Evolutionary conservation across 768 basidiomycete genomes (phyloP).

Genomic region (Thelephora ganbajun): DNA sequence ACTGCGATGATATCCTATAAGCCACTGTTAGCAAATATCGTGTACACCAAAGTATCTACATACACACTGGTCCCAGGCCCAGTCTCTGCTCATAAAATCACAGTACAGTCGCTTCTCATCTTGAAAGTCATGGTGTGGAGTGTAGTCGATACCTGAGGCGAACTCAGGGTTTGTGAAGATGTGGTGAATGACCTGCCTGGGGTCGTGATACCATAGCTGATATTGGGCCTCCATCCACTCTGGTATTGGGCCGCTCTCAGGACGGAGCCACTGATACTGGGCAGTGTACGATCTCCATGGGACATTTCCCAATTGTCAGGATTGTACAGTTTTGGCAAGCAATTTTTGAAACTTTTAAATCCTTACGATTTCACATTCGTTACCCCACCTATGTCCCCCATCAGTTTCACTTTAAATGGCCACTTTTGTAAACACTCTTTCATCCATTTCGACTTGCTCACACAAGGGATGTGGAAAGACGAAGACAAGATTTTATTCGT

Average conservation of each 20-base stretch:
- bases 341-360: too few relatives aligned
- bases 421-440: too few relatives aligned
- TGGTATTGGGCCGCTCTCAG: constrained; percentile 8
- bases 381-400: too few relatives aligned
- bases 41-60: too few relatives aligned
- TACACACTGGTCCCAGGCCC: constrained; percentile 20
- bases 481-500: too few relatives aligned
- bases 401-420: too few relatives aligned
- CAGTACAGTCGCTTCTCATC: constrained; percentile 4
- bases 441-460: too few relatives aligned
- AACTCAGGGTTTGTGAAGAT: constrained; percentile 16
- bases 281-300: constrained; percentile 23
- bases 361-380: too few relatives aligned
- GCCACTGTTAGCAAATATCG: too few relatives aligned
- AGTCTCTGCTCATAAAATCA: constrained; percentile 15
- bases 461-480: too few relatives aligned
- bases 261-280: constrained; percentile 10
- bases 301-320: too few relatives aligned
- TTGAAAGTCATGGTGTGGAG: constrained; percentile 10
- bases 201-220: constrained; percentile 13
- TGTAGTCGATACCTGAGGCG: constrained; percentile 10
- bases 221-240: constrained; percentile 16
- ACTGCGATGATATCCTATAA: constrained; percentile 6
- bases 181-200: constrained; percentile 10
- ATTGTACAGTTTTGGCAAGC: too few relatives aligned